phyloP scores from a whole-genome alignment of 352 stramenopile species.

The Pythium sukuiense region DNA sequence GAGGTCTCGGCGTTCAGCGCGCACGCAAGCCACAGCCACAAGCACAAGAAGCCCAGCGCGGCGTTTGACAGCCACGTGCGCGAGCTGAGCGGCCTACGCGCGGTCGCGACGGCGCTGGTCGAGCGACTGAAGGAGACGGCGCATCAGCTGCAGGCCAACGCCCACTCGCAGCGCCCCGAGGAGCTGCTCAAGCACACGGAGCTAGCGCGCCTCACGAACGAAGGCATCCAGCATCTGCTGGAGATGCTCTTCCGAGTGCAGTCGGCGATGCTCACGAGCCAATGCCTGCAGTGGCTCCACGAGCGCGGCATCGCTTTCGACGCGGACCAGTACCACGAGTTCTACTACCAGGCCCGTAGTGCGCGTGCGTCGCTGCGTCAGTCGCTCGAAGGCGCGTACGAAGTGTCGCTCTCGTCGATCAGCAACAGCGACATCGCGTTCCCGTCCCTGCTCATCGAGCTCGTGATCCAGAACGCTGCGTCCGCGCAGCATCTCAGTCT shows the following conservation, averaged over 20 bases:
- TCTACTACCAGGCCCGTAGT: conserved; percentile 65
- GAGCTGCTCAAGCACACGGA: conserved; percentile 62
- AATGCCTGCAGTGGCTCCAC: conserved; percentile 69
- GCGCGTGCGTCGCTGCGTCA: conserved; percentile 55
- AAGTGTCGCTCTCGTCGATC: conserved; percentile 47
- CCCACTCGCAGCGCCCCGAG: conserved; percentile 21
- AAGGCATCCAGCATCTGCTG: conserved; percentile 65
- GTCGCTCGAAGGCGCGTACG: conserved; percentile 71
- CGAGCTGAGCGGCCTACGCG: conserved; percentile 65
- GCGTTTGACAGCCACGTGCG: conserved; percentile 46
- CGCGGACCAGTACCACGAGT: conserved; percentile 50
- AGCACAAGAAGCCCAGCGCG: conserved; percentile 16
- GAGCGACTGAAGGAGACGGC: conserved; percentile 68
- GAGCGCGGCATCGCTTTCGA: conserved; percentile 53
- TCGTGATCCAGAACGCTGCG: conserved; percentile 73
- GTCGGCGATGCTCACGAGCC: conserved; percentile 48
- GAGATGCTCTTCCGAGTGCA: conserved; percentile 70
- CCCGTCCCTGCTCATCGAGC: conserved; percentile 68
- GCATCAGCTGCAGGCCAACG: conserved; percentile 44
- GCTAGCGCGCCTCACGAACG: conserved; percentile 57
- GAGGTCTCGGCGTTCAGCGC: conserved; percentile 16
- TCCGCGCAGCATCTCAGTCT: conserved; percentile 44
- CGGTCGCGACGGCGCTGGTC: conserved; percentile 65
- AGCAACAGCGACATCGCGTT: conserved; percentile 48
- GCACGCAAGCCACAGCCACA: conserved; percentile 27